Conservation (phyloP, 148 eudicot genomes). For the Arbutus unedo region DNA sequence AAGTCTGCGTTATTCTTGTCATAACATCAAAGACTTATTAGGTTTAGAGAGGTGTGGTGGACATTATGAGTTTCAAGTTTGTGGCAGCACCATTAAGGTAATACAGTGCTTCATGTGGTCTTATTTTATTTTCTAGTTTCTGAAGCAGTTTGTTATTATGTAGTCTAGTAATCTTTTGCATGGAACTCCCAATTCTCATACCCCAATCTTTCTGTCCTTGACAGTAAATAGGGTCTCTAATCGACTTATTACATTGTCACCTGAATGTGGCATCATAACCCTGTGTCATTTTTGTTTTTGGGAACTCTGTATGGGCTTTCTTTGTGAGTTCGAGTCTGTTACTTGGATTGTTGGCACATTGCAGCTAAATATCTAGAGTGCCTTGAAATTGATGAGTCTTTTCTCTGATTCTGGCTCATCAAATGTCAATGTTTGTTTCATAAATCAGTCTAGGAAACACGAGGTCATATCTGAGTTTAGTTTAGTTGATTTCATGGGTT, state of each 20-base stretch:
- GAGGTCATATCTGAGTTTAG: not conserved
- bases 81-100: not conserved
- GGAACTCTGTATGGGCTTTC: not conserved
- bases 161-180: not conserved
- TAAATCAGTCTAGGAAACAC: not conserved
- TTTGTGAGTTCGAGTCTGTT: not conserved
- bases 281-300: not conserved
- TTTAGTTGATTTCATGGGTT: constrained; percentile 12
- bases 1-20: not conserved
- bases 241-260: not conserved
- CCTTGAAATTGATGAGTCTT: not conserved
- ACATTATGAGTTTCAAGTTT: not conserved
- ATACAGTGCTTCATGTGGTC: not conserved
- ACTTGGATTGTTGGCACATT: not conserved
- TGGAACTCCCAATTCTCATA: not conserved
- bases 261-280: not conserved
- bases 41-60: not conserved
- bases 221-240: not conserved
- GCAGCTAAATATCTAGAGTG: not conserved
- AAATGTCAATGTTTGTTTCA: not conserved
- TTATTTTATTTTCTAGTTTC: not conserved
- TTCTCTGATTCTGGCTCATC: not conserved
- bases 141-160: not conserved
- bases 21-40: not conserved
- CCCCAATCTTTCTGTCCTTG: constrained; percentile 3